Conservation (phyloP, 768 basidiomycete genomes). For the Rubroboletus satanas region DNA sequence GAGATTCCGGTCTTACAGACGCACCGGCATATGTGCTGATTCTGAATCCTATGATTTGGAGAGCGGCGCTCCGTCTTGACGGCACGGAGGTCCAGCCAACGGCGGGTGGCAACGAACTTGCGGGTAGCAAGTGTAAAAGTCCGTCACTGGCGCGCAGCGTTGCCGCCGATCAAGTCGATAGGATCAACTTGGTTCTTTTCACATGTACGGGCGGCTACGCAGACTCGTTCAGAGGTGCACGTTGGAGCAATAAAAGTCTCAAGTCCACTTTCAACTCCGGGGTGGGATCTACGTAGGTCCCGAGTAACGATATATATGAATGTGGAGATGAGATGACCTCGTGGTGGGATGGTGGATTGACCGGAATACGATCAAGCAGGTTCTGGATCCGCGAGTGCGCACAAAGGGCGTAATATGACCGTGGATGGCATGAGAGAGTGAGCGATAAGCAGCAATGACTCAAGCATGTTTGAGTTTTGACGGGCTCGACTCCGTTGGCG, state of each 20-base stretch:
- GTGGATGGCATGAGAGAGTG: slow-evolving; percentile 1
- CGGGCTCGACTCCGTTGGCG: slow-evolving; percentile 1
- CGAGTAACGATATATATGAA: not conserved
- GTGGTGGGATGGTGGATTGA: not conserved
- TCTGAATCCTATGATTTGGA: not conserved
- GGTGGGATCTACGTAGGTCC: not conserved
- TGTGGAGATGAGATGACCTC: not conserved
- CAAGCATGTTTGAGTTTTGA: slow-evolving; percentile 13
- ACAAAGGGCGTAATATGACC: slow-evolving; percentile 1
- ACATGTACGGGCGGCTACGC: not conserved
- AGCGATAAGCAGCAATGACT: not conserved
- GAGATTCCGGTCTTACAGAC: not conserved
- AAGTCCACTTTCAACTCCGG: not conserved
- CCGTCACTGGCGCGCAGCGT: not conserved
- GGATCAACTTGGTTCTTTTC: not conserved
- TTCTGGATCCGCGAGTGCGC: not conserved
- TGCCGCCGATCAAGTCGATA: not conserved
- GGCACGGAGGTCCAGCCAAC: not conserved
- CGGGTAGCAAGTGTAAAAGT: not conserved
- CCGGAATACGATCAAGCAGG: not conserved
- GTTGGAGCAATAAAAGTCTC: no score
- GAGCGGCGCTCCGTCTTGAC: not conserved
- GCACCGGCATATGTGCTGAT: not conserved
- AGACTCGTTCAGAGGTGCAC: no score
- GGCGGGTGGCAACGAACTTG: not conserved